Conservation (phyloP, 1,284 basidiomycete species). For the Porogramme epimiltina region DNA sequence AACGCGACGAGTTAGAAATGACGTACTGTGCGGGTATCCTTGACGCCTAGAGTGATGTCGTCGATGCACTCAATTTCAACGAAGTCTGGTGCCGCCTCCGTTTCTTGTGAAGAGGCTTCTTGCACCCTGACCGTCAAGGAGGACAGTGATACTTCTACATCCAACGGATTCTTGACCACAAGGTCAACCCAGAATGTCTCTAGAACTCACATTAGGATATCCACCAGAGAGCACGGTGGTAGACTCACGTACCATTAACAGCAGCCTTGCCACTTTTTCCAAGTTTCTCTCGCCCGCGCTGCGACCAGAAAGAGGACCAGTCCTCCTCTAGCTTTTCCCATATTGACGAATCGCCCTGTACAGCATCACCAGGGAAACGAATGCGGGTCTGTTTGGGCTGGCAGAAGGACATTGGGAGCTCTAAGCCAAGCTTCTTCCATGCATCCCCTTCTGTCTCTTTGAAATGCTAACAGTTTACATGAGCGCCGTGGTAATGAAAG, state of each 20-base stretch:
- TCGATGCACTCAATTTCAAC: slow-evolving; percentile 61
- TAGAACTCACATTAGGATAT: slow-evolving; percentile 27
- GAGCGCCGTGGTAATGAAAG: background rate
- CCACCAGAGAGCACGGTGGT: background rate
- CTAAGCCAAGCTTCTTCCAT: slow-evolving; percentile 42
- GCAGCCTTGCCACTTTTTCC: slow-evolving; percentile 56
- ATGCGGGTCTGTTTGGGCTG: slow-evolving; percentile 52
- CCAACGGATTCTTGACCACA: slow-evolving; percentile 65
- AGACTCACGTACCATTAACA: slow-evolving; percentile 56
- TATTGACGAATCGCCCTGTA: slow-evolving; percentile 42
- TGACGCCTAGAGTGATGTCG: slow-evolving; percentile 56
- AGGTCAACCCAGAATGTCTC: slow-evolving; percentile 80
- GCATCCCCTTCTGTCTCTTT: slow-evolving; percentile 51
- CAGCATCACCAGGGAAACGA: slow-evolving; percentile 52
- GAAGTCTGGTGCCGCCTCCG: slow-evolving; percentile 38
- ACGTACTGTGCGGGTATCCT: slow-evolving; percentile 60
- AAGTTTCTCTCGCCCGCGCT: slow-evolving; percentile 53
- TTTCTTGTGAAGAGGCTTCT: slow-evolving; percentile 37
- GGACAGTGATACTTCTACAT: slow-evolving; percentile 66
- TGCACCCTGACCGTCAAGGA: slow-evolving; percentile 57
- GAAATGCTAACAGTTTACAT: slow-evolving; percentile 54
- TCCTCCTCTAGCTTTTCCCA: slow-evolving; percentile 66
- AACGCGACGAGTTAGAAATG: slow-evolving; percentile 7
- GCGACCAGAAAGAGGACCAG: slow-evolving; percentile 65
- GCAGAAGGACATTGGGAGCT: slow-evolving; percentile 63